Conservation (phyloP, 768 basidiomycete genomes). For the Agrocybe pediades region DNA sequence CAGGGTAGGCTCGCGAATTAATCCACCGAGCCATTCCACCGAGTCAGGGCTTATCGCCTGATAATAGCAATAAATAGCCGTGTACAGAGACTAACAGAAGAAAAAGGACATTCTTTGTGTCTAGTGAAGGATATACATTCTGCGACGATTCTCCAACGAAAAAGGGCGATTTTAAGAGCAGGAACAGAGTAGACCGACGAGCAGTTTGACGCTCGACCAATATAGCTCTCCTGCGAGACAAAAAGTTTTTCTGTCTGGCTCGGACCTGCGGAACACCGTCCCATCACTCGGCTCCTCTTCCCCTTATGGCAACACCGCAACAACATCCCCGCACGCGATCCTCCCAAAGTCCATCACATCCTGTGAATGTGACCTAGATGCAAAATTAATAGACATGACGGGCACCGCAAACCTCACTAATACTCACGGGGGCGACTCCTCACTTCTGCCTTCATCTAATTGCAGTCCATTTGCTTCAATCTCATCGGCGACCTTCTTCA, state of each 20-base stretch:
- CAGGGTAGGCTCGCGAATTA: conserved; percentile 28
- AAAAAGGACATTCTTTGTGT: conserved; percentile 7
- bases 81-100: conserved; percentile 3
- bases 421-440: conserved; percentile 50
- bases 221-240: conserved; percentile 27
- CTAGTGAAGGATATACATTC: conserved; percentile 9
- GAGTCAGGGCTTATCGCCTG: conserved; percentile 42
- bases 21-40: conserved; percentile 60
- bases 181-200: conserved; percentile 17
- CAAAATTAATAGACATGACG: not conserved
- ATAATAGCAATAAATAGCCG: conserved; percentile 25
- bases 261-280: conserved; percentile 39
- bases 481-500: conserved; percentile 58
- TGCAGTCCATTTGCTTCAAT: conserved; percentile 66
- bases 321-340: conserved; percentile 55
- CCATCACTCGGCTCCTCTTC: conserved; percentile 28
- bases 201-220: conserved; percentile 18
- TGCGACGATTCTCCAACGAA: conserved; percentile 7
- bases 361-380: conserved; percentile 41
- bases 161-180: conserved; percentile 14
- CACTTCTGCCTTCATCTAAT: conserved; percentile 25
- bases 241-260: conserved; percentile 47
- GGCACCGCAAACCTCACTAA: not conserved
- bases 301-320: conserved; percentile 51
- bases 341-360: conserved; percentile 57